A percentile compares a stretch with the other conserved stretches of the same genome.
phyloP scores from a whole-genome alignment of 1,139 yeast genomes.

The Kazachstania sp. region DNA sequence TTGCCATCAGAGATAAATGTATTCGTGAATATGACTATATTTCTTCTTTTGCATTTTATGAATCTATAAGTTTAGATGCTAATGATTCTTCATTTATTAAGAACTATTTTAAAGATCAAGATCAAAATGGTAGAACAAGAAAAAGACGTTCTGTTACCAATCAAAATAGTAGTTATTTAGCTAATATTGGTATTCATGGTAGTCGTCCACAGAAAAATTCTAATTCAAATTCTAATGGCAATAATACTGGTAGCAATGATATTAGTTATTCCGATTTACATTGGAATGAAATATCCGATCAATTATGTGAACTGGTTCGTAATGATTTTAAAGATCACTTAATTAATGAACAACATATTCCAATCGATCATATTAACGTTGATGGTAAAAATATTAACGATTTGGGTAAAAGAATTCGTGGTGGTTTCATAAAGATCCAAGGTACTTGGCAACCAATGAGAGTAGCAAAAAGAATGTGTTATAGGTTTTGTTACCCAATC shows the following conservation, averaged over 20 bases:
- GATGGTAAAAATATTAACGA: background rate
- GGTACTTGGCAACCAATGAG: constrained; percentile 88
- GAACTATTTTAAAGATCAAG: background rate
- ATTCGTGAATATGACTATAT: constrained; percentile 12
- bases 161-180: constrained; percentile 1
- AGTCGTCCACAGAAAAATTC: background rate
- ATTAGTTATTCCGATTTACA: constrained; percentile 25
- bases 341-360: background rate
- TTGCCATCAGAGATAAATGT: constrained; percentile 1
- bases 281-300: constrained; percentile 24
- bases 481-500: constrained; percentile 69
- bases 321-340: constrained; percentile 44
- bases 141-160: constrained; percentile 6
- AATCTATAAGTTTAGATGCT: constrained; percentile 3
- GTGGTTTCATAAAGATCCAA: constrained; percentile 87
- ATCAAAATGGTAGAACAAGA: constrained; percentile 6
- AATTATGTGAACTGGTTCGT: constrained; percentile 43
- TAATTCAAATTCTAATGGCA: background rate
- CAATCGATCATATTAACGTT: background rate
- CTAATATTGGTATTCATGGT: background rate
- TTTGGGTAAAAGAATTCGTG: constrained; percentile 68
- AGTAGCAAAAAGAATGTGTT: constrained; percentile 60
- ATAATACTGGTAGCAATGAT: background rate
- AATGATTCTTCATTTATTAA: constrained; percentile 4
- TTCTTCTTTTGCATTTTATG: constrained; percentile 13